A percentile compares a stretch with the other conserved stretches of the same genome.
Conservation (phyloP, 2,329 filamentous ascomycete species). For the Aureobasidium vineae region DNA sequence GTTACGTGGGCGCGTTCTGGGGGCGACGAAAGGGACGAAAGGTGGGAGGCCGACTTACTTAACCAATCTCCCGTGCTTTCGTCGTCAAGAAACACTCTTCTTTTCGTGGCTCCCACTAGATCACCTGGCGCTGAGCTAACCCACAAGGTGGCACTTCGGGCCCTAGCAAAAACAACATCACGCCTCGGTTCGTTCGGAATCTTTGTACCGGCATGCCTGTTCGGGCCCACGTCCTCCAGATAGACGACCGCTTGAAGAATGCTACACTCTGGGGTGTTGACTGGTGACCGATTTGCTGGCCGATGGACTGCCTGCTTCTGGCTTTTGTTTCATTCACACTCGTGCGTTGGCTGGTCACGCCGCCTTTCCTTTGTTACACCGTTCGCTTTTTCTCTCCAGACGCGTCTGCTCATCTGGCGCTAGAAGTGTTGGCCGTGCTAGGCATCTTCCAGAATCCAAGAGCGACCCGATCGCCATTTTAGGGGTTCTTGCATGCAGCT, state of each 20-base stretch:
- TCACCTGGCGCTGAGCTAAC: constrained; percentile 23
- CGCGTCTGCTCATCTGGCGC: neutral
- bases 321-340: constrained; percentile 4
- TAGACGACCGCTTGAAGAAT: constrained; percentile 1
- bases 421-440: constrained; percentile 1
- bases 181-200: constrained; percentile 20
- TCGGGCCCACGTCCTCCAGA: constrained; percentile 11
- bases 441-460: constrained; percentile 21
- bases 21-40: constrained; percentile 17
- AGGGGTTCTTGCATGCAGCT: constrained; percentile 22
- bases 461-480: constrained; percentile 17
- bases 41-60: constrained; percentile 19
- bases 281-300: constrained; percentile 17
- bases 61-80: constrained; percentile 21
- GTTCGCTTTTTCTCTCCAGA: neutral
- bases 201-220: constrained; percentile 14
- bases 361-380: constrained; percentile 7
- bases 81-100: constrained; percentile 20
- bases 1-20: constrained; percentile 12
- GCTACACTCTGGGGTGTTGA: constrained; percentile 9
- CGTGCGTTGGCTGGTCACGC: constrained; percentile 23
- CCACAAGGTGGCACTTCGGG: constrained; percentile 17
- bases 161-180: constrained; percentile 17
- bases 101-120: constrained; percentile 22
- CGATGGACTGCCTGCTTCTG: constrained; percentile 12